These are phyloP conservation scores for Limnanthes douglasii DNA, from an alignment of 345 rosid genomes.

Conservation along the genomic window DNA sequence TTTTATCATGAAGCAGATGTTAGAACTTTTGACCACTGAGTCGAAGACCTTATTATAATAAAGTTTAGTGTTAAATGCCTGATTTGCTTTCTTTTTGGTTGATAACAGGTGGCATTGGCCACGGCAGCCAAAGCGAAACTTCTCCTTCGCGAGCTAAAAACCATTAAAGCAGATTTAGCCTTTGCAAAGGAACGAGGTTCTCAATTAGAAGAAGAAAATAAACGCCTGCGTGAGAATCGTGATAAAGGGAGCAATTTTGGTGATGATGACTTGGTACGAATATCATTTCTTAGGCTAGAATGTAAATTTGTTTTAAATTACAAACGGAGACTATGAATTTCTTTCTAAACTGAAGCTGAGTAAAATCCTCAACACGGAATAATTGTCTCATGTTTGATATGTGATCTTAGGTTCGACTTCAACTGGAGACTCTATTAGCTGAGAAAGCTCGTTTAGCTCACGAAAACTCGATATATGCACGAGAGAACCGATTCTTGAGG, in stretches of 20 bases:
- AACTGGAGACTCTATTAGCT: constrained; percentile 87
- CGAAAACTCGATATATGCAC: constrained; percentile 65
- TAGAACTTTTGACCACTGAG: no score
- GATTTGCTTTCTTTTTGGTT: constrained; percentile 10
- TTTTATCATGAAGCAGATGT: no score
- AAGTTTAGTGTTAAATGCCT: constrained; percentile 20
- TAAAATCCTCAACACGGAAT: no score
- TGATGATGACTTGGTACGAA: constrained; percentile 72
- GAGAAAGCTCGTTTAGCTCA: constrained; percentile 93
- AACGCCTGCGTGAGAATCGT: constrained; percentile 66
- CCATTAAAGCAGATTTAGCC: constrained; percentile 87
- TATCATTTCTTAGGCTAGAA: background rate
- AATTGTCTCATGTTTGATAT: background rate
- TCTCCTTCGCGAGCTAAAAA: constrained; percentile 85
- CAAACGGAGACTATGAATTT: no score
- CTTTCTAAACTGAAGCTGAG: no score
- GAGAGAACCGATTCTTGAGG: constrained; percentile 87
- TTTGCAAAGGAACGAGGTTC: constrained; percentile 79
- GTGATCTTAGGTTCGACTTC: constrained; percentile 54
- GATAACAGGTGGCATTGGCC: constrained; percentile 86
- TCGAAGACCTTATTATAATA: no score
- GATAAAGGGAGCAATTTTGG: constrained; percentile 57
- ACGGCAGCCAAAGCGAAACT: constrained; percentile 99
- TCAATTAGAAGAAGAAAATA: constrained; percentile 89
- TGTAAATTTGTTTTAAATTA: no score